A percentile compares a stretch with the other conserved stretches of the same genome.
These are phyloP conservation scores for Mycena pura DNA, from an alignment of 768 basidiomycete genomes.

Conservation along the genomic window DNA sequence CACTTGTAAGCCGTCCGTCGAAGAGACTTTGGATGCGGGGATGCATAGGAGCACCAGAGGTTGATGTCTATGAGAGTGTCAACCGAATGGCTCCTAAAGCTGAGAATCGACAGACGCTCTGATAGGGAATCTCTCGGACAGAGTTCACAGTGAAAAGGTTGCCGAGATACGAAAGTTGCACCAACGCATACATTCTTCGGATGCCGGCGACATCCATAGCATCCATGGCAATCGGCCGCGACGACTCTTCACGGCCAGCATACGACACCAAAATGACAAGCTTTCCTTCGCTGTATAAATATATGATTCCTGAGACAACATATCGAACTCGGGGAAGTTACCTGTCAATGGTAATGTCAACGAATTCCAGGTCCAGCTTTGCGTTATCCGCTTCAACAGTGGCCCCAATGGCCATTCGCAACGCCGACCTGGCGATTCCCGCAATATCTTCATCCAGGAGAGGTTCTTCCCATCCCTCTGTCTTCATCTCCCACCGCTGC, in stretches of 20 bases:
- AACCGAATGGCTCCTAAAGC: not conserved
- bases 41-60: conserved; percentile 73
- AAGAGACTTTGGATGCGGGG: conserved; percentile 68
- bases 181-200: conserved; percentile 70
- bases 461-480: conserved; percentile 76
- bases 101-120: conserved; percentile 59
- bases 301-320: conserved; percentile 15
- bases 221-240: conserved; percentile 44
- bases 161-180: conserved; percentile 51
- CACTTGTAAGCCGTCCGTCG: conserved; percentile 63
- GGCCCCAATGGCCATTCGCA: conserved; percentile 50
- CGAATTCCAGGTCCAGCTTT: conserved; percentile 72
- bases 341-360: conserved; percentile 72
- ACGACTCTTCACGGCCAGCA: conserved; percentile 61
- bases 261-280: conserved; percentile 73
- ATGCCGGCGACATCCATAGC: conserved; percentile 50
- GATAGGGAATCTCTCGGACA: conserved; percentile 72
- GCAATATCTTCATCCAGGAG: conserved; percentile 63
- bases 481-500: conserved; percentile 73
- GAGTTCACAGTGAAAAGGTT: conserved; percentile 53
- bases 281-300: conserved; percentile 50
- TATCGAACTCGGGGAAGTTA: conserved; percentile 35
- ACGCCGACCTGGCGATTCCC: conserved; percentile 51
- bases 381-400: conserved; percentile 46
- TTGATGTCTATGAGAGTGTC: conserved; percentile 54